Percentiles rank a stretch among this genome's conserved stretches.
These are phyloP conservation scores for Fusarium setosum DNA, from an alignment of 2,329 filamentous ascomycete genomes.

Conservation along the genomic window DNA sequence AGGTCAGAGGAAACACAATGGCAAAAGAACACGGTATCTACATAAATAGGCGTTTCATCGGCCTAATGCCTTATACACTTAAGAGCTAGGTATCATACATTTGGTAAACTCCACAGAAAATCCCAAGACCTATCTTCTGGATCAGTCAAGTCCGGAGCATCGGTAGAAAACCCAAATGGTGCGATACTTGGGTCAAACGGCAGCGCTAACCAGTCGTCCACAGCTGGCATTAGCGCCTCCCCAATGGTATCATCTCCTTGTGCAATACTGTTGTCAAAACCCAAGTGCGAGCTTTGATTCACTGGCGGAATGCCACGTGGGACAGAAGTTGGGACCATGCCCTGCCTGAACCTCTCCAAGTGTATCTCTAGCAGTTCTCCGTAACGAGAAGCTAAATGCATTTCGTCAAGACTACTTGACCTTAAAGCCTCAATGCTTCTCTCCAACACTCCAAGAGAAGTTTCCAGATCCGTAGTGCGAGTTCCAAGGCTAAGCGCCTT, in stretches of 20 bases:
- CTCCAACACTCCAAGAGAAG: conserved; percentile 13
- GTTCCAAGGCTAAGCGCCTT: conserved; percentile 42
- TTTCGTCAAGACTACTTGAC: conserved; percentile 23
- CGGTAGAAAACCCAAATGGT: conserved; percentile 12
- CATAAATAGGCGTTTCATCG: no score
- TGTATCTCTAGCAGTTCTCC: conserved; percentile 27
- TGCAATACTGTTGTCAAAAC: not conserved
- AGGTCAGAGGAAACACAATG: no score
- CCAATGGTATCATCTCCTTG: not conserved
- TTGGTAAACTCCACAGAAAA: conserved; percentile 17
- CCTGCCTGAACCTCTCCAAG: conserved; percentile 8
- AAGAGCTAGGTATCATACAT: not conserved
- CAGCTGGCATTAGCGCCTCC: not conserved
- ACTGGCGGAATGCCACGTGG: conserved; percentile 4
- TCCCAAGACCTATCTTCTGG: conserved; percentile 15
- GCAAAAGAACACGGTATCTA: no score
- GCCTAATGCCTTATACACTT: no score
- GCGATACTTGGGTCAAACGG: conserved; percentile 5
- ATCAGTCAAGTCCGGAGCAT: not conserved
- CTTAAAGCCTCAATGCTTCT: conserved; percentile 11
- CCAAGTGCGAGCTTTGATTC: not conserved
- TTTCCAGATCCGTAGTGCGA: conserved; percentile 15
- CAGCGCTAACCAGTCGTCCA: conserved; percentile 9
- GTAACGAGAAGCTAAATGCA: conserved; percentile 29
- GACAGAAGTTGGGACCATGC: conserved; percentile 14